Evolutionary conservation across 1,284 basidiomycete species (phyloP), one percentile per base, ranked within the genome.

Genomic region (Cutaneotrichosporon cavernicola): DNA sequence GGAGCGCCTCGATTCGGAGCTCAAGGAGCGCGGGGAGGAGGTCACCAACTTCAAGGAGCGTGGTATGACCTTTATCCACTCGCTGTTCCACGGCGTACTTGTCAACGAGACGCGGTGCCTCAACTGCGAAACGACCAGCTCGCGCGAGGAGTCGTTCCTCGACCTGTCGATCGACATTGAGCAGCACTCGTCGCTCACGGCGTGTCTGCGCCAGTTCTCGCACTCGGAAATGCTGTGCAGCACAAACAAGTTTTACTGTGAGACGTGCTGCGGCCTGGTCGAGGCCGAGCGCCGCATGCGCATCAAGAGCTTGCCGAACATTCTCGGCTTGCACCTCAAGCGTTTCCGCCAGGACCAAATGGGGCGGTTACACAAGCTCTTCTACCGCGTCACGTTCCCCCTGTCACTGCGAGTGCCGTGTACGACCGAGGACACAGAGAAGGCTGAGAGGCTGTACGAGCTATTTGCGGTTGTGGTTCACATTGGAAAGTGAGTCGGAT

Each of bases 251-350:
- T 99, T 98, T 80, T 97, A 94, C 80, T 99, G 96, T 78, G 97
- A 99, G 80, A 87, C 89, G 18, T 99, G 96, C 81, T 95, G 94
- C 72, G 92, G 94, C 59, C 81, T 98, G 30, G 95, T 98, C 79
- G 97, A 99, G 80, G 96, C 97, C 0, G 96, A 99, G 83, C 96
- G 97, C 83, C 85, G 93, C 70, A 98, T 98, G 93, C 97, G 97
- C 81, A 94, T 99, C 80, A 97, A 97, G 82, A 90, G 89, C 71
- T 84, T 97, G 5, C 94, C 96, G 7, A 94, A 97, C 77, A 85
- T 99, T 47, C 87, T 99, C 31, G 93, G 95, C 14, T 84, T 99
- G 47, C 96, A 99, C 80, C 84, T 99, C 61, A 99, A 99, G 81
- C 88, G 97, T 38, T 99, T 99, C 88, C 97, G 96, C 81, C 93